Percentiles rank a stretch among this genome's conserved stretches.
Evolutionary conservation across 2,329 filamentous ascomycete species (phyloP).

Genomic region (Plenodomus biglobosus): DNA sequence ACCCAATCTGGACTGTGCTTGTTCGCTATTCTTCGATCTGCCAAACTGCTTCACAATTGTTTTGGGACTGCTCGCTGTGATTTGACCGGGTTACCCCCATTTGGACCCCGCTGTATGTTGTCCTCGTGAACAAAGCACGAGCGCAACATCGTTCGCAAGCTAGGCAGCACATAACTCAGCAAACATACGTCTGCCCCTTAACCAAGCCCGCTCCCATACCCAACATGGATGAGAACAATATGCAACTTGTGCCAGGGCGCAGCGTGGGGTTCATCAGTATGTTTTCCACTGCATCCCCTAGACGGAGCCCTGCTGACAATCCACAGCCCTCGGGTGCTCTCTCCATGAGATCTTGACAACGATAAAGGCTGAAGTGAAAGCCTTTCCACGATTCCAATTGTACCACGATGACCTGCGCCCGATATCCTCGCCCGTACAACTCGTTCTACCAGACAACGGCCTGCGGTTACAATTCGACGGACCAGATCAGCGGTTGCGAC

Average conservation of each 20-base stretch:
- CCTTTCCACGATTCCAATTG: constrained; percentile 80
- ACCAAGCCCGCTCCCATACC: neutral
- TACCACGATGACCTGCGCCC: constrained; percentile 76
- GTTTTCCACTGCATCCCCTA: constrained; percentile 1
- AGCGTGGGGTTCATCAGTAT: constrained; percentile 47
- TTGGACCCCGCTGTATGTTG: constrained; percentile 3
- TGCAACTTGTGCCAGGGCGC: constrained; percentile 36
- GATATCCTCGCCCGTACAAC: constrained; percentile 70
- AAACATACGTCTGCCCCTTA: constrained; percentile 1
- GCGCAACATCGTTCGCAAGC: constrained; percentile 9
- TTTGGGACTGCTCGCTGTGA: neutral
- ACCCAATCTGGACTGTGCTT: neutral
- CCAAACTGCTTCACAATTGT: neutral
- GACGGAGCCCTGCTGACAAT: constrained; percentile 15
- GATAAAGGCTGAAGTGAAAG: constrained; percentile 81
- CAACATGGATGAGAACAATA: constrained; percentile 35
- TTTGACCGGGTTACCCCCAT: neutral
- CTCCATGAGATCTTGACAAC: constrained; percentile 86
- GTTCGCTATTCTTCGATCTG: neutral
- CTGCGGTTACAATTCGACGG: constrained; percentile 91
- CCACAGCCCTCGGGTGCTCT: constrained; percentile 79
- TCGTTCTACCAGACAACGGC: constrained; percentile 81
- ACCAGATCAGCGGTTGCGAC: constrained; percentile 82
- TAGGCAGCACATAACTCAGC: constrained; percentile 11
- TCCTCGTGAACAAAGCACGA: constrained; percentile 34